These are phyloP conservation scores for Cydonia oblonga DNA, from an alignment of 331 rosid genomes.

Conservation along the genomic window DNA sequence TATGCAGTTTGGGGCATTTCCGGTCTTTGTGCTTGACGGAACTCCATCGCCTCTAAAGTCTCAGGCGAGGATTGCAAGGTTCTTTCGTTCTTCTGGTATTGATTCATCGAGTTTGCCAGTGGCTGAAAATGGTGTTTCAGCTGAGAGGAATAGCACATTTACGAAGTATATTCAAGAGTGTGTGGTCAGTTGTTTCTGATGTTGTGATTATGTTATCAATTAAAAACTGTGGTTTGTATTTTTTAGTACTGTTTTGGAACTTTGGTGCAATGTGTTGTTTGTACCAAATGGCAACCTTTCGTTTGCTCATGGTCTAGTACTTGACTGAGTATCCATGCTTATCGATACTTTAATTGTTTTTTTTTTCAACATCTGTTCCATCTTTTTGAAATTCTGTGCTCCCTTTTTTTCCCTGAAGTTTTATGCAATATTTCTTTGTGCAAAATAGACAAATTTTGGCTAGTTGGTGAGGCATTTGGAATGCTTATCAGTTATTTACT, in stretches of 20 bases:
- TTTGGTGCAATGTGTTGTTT: not conserved
- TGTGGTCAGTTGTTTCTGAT: conserved; percentile 43
- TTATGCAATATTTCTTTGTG: not conserved
- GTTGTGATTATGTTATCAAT: not conserved
- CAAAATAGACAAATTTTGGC: not conserved
- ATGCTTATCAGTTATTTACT: conserved; percentile 6
- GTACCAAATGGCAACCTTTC: not conserved
- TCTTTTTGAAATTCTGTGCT: not conserved
- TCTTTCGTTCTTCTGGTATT: conserved; percentile 57
- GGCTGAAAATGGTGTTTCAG: conserved; percentile 44
- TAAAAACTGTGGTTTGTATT: conserved; percentile 1
- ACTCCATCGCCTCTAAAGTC: conserved; percentile 71
- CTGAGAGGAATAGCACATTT: conserved; percentile 56
- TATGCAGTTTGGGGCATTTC: conserved; percentile 83
- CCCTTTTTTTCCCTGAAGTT: not conserved
- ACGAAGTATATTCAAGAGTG: conserved; percentile 61
- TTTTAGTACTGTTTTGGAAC: not conserved
- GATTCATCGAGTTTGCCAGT: conserved; percentile 44
- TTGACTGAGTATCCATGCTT: not conserved
- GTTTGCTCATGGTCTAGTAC: not conserved
- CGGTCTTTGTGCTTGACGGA: conserved; percentile 77
- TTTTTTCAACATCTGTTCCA: not conserved
- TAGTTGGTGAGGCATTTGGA: not conserved
- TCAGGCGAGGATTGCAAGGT: conserved; percentile 54
- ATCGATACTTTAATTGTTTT: not conserved